Percentiles rank a stretch among this genome's conserved stretches.
These are phyloP conservation scores for Neolentinus lepideus DNA, from an alignment of 1,284 basidiomycete genomes.

Conservation along the genomic window DNA sequence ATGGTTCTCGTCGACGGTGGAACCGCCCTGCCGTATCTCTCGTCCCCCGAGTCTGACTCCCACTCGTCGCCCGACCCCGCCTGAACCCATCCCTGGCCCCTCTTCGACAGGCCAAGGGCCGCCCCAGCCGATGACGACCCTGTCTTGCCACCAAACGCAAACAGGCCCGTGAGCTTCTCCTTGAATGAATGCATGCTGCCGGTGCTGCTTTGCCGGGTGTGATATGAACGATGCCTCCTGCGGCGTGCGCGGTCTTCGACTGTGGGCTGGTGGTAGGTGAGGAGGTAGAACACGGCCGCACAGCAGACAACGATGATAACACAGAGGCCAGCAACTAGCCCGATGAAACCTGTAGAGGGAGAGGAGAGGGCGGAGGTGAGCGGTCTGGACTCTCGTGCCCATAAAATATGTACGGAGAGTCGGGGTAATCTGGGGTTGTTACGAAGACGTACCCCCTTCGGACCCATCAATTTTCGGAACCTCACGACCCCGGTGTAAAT, in stretches of 20 bases:
- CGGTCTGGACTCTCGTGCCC: neutral
- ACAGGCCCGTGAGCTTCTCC: slow-evolving; percentile 12
- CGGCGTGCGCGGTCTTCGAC: slow-evolving; percentile 18
- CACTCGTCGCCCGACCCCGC: slow-evolving; percentile 11
- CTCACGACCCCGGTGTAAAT: neutral
- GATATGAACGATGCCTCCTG: slow-evolving; percentile 5
- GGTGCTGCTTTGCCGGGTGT: slow-evolving; percentile 6
- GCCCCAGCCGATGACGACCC: slow-evolving; percentile 6
- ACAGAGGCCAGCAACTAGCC: slow-evolving; percentile 24
- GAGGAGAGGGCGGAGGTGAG: neutral
- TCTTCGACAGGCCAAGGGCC: slow-evolving; percentile 9
- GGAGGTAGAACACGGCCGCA: slow-evolving; percentile 28
- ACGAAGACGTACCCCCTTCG: slow-evolving; percentile 3
- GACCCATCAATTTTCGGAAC: slow-evolving; percentile 4
- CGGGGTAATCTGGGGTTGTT: slow-evolving; percentile 1
- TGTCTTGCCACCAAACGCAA: neutral
- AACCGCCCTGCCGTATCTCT: neutral
- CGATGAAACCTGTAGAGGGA: slow-evolving; percentile 24
- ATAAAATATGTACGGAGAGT: neutral
- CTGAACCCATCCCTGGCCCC: slow-evolving; percentile 14
- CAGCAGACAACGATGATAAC: slow-evolving; percentile 23
- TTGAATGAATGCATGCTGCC: slow-evolving; percentile 2
- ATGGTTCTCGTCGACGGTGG: neutral
- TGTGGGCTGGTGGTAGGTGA: slow-evolving; percentile 22
- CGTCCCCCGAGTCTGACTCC: slow-evolving; percentile 10